Evolutionary conservation across 345 rosid genomes (phyloP).

Genomic region (Nephelium lappaceum): DNA sequence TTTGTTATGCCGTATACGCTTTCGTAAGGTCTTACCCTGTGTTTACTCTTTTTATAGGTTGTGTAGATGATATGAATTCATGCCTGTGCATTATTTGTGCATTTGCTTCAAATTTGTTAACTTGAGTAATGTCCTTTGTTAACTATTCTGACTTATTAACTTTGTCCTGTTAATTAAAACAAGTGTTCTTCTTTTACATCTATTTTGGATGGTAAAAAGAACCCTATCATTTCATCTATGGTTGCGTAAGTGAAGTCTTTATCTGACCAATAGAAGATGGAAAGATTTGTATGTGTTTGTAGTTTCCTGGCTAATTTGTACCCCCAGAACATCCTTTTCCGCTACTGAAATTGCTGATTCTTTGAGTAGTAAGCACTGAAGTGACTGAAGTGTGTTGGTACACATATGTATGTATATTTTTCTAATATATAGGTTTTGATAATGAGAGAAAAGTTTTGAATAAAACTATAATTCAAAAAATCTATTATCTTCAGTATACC

Average conservation of each 20-base stretch:
- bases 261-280: not conserved
- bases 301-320: not conserved
- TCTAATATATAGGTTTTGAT: not conserved
- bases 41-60: slow-evolving; percentile 34
- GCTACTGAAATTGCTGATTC: not conserved
- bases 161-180: too few relatives aligned
- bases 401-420: not conserved
- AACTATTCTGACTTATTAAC: too few relatives aligned
- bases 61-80: slow-evolving; percentile 7
- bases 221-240: not conserved
- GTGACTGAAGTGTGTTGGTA: not conserved
- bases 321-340: not conserved
- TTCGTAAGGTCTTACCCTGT: slow-evolving; percentile 97
- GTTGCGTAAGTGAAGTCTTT: not conserved
- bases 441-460: not conserved
- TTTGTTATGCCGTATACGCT: slow-evolving; percentile 88
- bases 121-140: slow-evolving; percentile 1
- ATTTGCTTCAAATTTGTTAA: not conserved
- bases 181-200: not conserved
- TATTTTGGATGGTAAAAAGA: not conserved
- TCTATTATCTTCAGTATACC: not conserved
- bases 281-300: not conserved
- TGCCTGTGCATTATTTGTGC: slow-evolving; percentile 7
- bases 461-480: not conserved
- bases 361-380: not conserved